Evolutionary conservation across 2,329 filamentous ascomycete species (phyloP).

Genomic region (Ceratocystis huliohia): DNA sequence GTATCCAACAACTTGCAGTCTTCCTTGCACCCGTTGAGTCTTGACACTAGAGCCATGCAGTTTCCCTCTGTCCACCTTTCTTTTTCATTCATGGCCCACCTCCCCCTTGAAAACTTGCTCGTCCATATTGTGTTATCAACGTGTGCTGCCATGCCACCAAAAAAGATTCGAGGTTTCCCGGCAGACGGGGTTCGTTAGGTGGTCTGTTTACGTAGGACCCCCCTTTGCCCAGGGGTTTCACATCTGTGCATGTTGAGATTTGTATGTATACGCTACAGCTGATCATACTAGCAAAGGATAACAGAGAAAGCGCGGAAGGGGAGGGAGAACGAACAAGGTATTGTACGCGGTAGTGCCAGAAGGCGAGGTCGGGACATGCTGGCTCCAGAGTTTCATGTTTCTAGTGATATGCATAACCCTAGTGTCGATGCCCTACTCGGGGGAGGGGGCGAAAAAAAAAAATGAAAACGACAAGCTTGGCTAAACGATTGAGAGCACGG

Average conservation of each 20-base stretch:
- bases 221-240: background rate
- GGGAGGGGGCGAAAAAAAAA: background rate
- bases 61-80: background rate
- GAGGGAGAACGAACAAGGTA: background rate
- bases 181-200: background rate
- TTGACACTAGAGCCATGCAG: background rate
- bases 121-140: background rate
- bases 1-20: background rate
- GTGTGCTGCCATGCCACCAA: background rate
- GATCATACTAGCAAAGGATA: background rate
- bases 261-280: background rate
- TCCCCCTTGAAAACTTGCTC: background rate
- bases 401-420: background rate
- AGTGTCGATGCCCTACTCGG: background rate
- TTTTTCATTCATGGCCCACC: background rate
- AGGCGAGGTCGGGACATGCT: background rate
- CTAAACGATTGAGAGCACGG: background rate
- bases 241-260: background rate
- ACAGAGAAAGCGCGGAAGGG: background rate
- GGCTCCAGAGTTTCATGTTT: background rate
- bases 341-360: background rate
- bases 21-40: background rate
- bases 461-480: background rate
- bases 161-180: background rate
- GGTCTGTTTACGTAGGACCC: constrained; percentile 1